Base-by-base conservation (phyloP, 1,139 yeast genomes). In the Taiozyma sp. region DNA sequence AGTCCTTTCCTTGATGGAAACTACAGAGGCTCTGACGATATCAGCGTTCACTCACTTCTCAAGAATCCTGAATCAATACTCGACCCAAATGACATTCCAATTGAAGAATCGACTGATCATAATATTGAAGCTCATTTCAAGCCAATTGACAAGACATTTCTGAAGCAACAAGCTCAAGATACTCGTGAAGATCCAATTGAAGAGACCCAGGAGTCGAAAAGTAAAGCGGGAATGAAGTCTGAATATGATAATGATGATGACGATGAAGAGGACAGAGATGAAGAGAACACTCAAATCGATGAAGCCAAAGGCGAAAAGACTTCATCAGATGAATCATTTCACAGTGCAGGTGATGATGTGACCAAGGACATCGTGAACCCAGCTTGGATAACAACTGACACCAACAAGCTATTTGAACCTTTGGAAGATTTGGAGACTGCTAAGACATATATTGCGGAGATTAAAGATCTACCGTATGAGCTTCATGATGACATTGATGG, bases 401-500 rank as follows among this genome's bases (percentile, higher is more conserved):
- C 65, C 1, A 66, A 66, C 39, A 54, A 52, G 39, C 65, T 73
- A 1, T 67, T 73, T 48, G 71, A 72, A 10, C 71, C 70, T 32
- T 58, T 76, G 24, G 64, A 62, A 24, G 73, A 71, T 48, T 65
- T 78, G 66, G 74, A 72, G 47, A 68, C 69, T 2, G 74, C 81
- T 3, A 65, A 71, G 8, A 63, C 65, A 5, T 73, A 69, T 49
- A 62, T 74, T 3, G 58, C 48, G 51, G 68, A 57, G 23, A 46
- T 62, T 24, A 49, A 53, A 2, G 40, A 47, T 4, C 32, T 61
- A 4, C 53, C 54, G 1, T 62, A 59, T 49, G 63, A 60, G 12
- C 47, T 62, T 3, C 54, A 56, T 48, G 60, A 83, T 55, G 95
- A 86, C 61, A 64, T 72, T 36, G 87, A 83, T 54, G 90, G 92